These are phyloP conservation scores for Russula griseocarnosa DNA, from an alignment of 768 basidiomycete genomes.

Conservation along the genomic window DNA sequence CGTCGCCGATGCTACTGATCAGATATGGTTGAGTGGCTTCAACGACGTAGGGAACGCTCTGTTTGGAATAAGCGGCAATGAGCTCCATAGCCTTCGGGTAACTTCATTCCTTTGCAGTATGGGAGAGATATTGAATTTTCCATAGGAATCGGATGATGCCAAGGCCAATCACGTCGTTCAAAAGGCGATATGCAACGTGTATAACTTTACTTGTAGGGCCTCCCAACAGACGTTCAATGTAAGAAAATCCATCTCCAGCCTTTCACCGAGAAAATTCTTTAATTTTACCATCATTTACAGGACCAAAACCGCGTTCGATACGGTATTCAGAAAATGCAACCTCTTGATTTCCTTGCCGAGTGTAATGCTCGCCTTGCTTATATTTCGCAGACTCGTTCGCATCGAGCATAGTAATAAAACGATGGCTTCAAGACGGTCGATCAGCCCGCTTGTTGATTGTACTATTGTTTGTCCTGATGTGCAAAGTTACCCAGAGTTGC, in stretches of 20 bases:
- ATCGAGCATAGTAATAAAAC: conserved; percentile 46
- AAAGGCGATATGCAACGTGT: conserved; percentile 62
- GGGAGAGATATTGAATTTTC: neutral
- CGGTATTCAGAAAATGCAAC: conserved; percentile 63
- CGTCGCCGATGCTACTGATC: conserved; percentile 84
- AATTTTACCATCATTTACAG: conserved; percentile 39
- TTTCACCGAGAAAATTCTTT: neutral
- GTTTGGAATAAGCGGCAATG: conserved; percentile 75
- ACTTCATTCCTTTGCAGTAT: neutral
- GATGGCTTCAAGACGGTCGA: neutral
- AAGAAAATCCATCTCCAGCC: conserved; percentile 31
- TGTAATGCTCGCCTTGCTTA: conserved; percentile 54
- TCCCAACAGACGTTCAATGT: conserved; percentile 86
- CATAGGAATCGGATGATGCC: conserved; percentile 55
- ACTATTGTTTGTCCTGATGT: no score
- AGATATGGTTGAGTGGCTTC: conserved; percentile 92
- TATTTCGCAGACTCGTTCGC: conserved; percentile 43
- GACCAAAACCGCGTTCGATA: conserved; percentile 81
- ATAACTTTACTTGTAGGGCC: conserved; percentile 81
- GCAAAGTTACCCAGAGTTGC: no score
- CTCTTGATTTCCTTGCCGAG: conserved; percentile 68
- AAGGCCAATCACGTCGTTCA: conserved; percentile 58
- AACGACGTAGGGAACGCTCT: conserved; percentile 82
- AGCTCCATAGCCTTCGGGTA: conserved; percentile 70
- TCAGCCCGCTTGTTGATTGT: neutral